phyloP scores from a whole-genome alignment of 2,329 filamentous ascomycete genomes.

The Paecilomyces formosus region DNA sequence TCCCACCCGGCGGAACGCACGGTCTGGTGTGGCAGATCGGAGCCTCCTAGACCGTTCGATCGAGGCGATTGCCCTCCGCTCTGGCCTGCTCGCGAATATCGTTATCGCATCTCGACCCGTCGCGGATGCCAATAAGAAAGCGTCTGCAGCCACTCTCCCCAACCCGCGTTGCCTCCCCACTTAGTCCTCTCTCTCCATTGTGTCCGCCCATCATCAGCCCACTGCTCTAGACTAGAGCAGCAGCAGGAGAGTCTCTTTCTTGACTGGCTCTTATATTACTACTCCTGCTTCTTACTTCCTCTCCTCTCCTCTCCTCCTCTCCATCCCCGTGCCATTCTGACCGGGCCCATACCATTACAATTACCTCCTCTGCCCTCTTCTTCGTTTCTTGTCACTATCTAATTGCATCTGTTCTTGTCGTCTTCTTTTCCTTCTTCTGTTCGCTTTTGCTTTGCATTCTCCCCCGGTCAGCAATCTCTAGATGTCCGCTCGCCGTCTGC shows the following conservation, averaged over 20 bases:
- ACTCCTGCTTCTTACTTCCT: conserved; percentile 15
- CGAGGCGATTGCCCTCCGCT: neutral
- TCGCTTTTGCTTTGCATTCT: no score
- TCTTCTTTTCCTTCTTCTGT: conserved; percentile 18
- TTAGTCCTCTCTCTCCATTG: no score
- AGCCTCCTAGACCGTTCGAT: neutral
- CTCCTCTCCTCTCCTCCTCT: conserved; percentile 21
- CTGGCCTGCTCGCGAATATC: neutral
- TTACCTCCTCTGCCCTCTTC: no score
- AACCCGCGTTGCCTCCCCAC: neutral
- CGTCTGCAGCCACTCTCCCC: neutral
- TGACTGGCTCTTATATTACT: neutral
- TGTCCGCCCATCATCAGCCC: neutral
- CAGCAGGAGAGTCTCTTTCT: no score
- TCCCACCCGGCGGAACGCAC: neutral
- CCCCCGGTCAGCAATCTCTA: neutral
- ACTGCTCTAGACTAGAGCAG: no score
- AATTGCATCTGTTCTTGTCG: conserved; percentile 20
- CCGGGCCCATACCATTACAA: neutral
- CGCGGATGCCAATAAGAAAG: neutral
- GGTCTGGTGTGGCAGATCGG: neutral
- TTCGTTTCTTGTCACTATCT: neutral
- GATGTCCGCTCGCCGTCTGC: neutral
- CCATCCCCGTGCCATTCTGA: conserved; percentile 10
- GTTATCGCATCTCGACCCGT: neutral